These are phyloP conservation scores for Marasmius oreades DNA, from an alignment of 1,284 basidiomycete genomes.

Conservation along the genomic window DNA sequence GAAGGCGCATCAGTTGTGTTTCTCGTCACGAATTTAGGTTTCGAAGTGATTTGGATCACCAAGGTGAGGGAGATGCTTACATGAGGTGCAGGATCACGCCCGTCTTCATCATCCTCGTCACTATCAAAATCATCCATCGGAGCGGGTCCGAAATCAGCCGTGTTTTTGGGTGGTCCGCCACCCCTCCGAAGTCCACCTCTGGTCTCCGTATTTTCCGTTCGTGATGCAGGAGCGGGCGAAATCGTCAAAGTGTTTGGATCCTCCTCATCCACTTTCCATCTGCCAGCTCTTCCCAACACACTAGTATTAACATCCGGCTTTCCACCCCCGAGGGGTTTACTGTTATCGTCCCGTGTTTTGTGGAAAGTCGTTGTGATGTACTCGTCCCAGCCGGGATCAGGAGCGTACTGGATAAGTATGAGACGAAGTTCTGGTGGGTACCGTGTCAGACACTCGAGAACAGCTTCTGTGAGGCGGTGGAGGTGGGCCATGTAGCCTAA, in stretches of 20 bases:
- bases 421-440: slow-evolving; percentile 80
- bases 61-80: slow-evolving; percentile 31
- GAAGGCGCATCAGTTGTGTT: background rate
- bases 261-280: slow-evolving; percentile 74
- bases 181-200: slow-evolving; percentile 57
- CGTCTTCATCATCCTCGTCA: slow-evolving; percentile 39
- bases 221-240: slow-evolving; percentile 20
- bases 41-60: background rate
- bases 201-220: slow-evolving; percentile 24
- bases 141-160: slow-evolving; percentile 65
- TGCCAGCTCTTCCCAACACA: slow-evolving; percentile 30
- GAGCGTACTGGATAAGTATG: slow-evolving; percentile 61
- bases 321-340: slow-evolving; percentile 79
- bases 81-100: slow-evolving; percentile 44
- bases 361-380: slow-evolving; percentile 82
- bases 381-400: slow-evolving; percentile 82
- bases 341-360: slow-evolving; percentile 83
- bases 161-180: slow-evolving; percentile 44
- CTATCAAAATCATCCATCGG: slow-evolving; percentile 40
- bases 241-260: slow-evolving; percentile 36
- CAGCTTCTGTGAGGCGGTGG: slow-evolving; percentile 89
- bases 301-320: slow-evolving; percentile 41
- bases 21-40: background rate
- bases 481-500: slow-evolving; percentile 98
- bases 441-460: slow-evolving; percentile 79